Conservation (phyloP, 139 green algal species). For the Ettlia oleoabundans region DNA sequence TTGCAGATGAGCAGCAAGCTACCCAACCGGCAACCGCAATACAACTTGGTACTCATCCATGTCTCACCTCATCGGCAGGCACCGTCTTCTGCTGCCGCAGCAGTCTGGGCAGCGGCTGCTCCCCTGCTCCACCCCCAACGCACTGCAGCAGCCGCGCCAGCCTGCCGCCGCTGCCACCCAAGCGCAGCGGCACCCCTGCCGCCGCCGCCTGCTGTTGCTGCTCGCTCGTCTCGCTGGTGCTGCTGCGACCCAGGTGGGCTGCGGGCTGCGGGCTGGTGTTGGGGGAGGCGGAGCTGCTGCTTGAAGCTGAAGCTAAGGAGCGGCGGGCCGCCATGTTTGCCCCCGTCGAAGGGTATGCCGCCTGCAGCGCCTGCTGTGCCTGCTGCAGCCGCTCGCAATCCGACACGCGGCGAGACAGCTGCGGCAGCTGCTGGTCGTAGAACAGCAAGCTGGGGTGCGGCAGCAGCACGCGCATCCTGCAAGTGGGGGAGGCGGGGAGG, state of each 20-base stretch:
- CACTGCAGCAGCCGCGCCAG: slow-evolving; percentile 15
- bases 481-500: no score
- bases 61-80: background rate
- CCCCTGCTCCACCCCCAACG: background rate
- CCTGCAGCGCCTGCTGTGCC: no score
- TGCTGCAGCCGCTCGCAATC: background rate
- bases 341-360: no score
- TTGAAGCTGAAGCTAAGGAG: no score
- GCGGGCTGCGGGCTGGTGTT: background rate
- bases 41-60: no score
- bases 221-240: background rate
- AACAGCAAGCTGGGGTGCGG: slow-evolving; percentile 29
- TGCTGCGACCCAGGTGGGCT: background rate
- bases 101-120: background rate
- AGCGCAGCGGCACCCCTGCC: background rate
- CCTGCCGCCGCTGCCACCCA: background rate
- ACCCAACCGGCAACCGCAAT: no score
- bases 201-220: background rate
- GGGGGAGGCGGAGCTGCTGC: background rate
- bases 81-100: slow-evolving; percentile 19
- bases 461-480: slow-evolving; percentile 44
- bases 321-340: no score
- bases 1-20: no score
- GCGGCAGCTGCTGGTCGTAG: slow-evolving; percentile 27
- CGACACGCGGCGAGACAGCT: slow-evolving; percentile 1